phyloP scores from a whole-genome alignment of 2,329 filamentous ascomycete species.

The Ceratocystis cacaofunesta region DNA sequence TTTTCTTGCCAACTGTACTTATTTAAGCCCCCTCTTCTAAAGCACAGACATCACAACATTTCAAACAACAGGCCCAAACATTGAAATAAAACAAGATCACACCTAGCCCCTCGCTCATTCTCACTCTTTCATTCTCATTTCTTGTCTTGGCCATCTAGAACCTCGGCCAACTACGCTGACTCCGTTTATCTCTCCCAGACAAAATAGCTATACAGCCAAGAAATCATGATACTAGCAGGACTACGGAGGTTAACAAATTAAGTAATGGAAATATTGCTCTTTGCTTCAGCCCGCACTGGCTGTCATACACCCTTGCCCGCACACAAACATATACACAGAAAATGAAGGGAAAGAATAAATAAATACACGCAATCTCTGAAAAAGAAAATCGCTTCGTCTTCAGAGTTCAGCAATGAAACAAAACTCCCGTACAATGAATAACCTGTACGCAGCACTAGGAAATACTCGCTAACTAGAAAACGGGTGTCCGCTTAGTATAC shows the following conservation, averaged over 20 bases:
- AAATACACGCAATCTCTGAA: background rate
- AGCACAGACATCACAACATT: background rate
- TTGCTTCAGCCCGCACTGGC: background rate
- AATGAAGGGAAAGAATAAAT: background rate
- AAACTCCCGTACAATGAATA: background rate
- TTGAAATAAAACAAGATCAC: background rate
- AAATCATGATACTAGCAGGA: constrained; percentile 3
- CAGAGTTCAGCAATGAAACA: background rate
- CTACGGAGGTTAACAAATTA: background rate
- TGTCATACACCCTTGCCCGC: background rate
- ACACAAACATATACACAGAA: background rate
- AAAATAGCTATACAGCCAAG: background rate
- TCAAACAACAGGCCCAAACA: constrained; percentile 1
- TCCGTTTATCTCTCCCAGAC: background rate
- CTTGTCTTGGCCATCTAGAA: background rate
- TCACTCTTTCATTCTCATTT: background rate
- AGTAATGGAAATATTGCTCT: background rate
- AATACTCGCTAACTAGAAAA: constrained; percentile 1
- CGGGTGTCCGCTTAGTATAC: background rate
- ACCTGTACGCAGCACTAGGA: background rate
- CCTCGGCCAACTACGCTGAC: background rate
- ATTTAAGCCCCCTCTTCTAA: background rate
- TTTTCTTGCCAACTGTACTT: background rate
- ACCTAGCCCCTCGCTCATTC: background rate
- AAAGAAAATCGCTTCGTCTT: background rate